Conservation (phyloP, 495 filamentous ascomycete species). For the Pseudomonodictys pantanalensis region DNA sequence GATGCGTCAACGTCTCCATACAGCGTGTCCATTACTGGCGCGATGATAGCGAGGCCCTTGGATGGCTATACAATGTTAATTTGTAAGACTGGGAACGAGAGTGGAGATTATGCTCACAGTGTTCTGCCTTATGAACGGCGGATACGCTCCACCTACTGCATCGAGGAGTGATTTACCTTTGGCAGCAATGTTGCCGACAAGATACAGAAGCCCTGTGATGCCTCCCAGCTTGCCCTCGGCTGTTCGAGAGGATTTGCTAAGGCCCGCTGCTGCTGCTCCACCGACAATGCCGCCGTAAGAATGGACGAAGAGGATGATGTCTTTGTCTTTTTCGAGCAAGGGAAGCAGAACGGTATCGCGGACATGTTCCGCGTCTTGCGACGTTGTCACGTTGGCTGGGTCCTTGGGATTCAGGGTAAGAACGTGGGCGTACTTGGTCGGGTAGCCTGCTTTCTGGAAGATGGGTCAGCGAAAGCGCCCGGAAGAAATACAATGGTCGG, state of each 20-base stretch:
- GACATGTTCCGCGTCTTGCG: slow-evolving; percentile 12
- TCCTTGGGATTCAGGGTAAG: slow-evolving; percentile 9
- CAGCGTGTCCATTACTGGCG: slow-evolving; percentile 19
- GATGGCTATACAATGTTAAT: slow-evolving; percentile 1
- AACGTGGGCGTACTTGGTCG: slow-evolving; percentile 14
- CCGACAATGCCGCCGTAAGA: slow-evolving; percentile 44
- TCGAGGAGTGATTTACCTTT: slow-evolving; percentile 26
- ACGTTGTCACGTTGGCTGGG: neutral
- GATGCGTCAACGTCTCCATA: slow-evolving; percentile 21
- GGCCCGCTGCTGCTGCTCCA: slow-evolving; percentile 39
- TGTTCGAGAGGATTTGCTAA: slow-evolving; percentile 43
- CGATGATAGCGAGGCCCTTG: slow-evolving; percentile 13
- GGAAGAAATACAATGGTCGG: slow-evolving; percentile 34
- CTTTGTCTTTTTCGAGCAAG: slow-evolving; percentile 34
- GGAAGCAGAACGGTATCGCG: slow-evolving; percentile 11
- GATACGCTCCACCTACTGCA: slow-evolving; percentile 13
- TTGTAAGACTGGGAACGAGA: neutral
- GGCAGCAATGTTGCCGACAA: slow-evolving; percentile 42
- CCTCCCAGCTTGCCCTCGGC: slow-evolving; percentile 44
- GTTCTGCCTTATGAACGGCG: slow-evolving; percentile 20
- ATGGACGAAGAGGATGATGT: slow-evolving; percentile 43
- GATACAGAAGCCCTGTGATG: slow-evolving; percentile 47
- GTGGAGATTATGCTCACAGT: neutral
- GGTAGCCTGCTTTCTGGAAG: slow-evolving; percentile 20
- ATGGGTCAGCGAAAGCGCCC: slow-evolving; percentile 29